Evolutionary conservation across 192 early-diverging fungal species (phyloP).

Genomic region (Gryganskiella cystojenkinii): DNA sequence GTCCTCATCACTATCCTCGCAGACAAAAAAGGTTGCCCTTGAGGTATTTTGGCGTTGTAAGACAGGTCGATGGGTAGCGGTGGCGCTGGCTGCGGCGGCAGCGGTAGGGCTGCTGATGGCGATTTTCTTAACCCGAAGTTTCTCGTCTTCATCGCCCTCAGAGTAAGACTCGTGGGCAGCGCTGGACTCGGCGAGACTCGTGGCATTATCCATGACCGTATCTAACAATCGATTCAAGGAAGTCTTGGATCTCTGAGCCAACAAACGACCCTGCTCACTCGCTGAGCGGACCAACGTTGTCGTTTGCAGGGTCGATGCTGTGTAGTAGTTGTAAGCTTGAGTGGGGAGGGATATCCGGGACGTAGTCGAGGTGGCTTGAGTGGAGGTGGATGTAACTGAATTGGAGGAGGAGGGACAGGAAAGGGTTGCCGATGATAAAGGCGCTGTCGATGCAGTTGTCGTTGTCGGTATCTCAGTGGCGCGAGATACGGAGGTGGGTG

Average conservation of each 20-base stretch:
- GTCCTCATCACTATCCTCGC: conserved; percentile 1
- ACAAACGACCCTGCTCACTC: background rate
- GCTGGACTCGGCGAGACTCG: conserved; percentile 10
- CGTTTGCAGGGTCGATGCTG: conserved; percentile 1
- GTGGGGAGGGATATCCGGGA: conserved; percentile 4
- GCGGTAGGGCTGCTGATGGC: background rate
- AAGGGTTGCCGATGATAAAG: conserved; percentile 2
- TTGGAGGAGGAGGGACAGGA: too few species aligned
- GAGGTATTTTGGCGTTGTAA: background rate
- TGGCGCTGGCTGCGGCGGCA: background rate
- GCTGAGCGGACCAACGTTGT: conserved; percentile 3
- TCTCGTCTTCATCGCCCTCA: background rate
- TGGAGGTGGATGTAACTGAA: too few species aligned
- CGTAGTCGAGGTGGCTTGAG: too few species aligned
- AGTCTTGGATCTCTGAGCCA: conserved; percentile 9
- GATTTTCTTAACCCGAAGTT: too few species aligned
- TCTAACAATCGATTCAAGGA: conserved; percentile 13
- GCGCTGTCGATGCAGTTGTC: background rate
- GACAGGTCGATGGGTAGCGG: background rate
- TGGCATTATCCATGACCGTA: conserved; percentile 16
- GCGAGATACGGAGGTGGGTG: background rate
- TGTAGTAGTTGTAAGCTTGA: conserved; percentile 2
- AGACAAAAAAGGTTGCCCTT: conserved; percentile 11
- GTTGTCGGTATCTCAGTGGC: background rate
- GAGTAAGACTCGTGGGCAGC: background rate